Base-by-base conservation (phyloP, 2,329 filamentous ascomycete genomes). In the Aspergillus ochraceoroseus region DNA sequence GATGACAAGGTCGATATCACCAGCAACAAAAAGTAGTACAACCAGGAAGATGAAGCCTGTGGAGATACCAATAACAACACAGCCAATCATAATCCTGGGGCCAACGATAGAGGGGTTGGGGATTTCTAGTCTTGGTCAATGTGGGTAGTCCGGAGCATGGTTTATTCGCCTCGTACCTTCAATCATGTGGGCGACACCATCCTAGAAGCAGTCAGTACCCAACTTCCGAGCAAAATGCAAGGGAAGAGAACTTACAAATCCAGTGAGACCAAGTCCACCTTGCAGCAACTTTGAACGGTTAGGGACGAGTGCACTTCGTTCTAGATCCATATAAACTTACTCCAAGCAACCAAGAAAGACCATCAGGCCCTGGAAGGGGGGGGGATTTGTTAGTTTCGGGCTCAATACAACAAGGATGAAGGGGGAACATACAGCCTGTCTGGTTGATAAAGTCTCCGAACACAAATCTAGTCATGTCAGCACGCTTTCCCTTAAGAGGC, bases 401-500 rank as follows among this genome's bases (percentile, higher is more conserved):
- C 15, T 7, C 11, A 29, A 4, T 25, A 3, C 14, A 3, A 25
- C 13, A 9, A 20, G 12, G 22, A 14, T 5, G 3, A 3, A 13
- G 7, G 9, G 13, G 23, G n/a, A 14, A 26, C 57, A 31, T 58
- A 61, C 81, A 85, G 28, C 79, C 80, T 6, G 77, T 79, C 32
- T 75, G 60, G 49, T 87, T 87, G 57, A 83, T 74, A 54, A 87
- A 86, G 1, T 76, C 62, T 4, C 73, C 70, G 48, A 83, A 86
- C 7, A 86, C 62, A 39, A 65, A 64, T 18, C 61, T 64, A 36
- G 1, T 11, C 3, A 5, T 3, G 15, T 56, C 19, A 57, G 50
- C 27, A 20, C 15, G 14, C 8, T 3, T 20, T 25, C n/a, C 4
- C 7, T 19, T n/a, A 9, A 4, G 1, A 15, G 17, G 14, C 1